Evolutionary conservation across 192 early-diverging fungal species (phyloP).

Genomic region (Irineochytrium annulatum): DNA sequence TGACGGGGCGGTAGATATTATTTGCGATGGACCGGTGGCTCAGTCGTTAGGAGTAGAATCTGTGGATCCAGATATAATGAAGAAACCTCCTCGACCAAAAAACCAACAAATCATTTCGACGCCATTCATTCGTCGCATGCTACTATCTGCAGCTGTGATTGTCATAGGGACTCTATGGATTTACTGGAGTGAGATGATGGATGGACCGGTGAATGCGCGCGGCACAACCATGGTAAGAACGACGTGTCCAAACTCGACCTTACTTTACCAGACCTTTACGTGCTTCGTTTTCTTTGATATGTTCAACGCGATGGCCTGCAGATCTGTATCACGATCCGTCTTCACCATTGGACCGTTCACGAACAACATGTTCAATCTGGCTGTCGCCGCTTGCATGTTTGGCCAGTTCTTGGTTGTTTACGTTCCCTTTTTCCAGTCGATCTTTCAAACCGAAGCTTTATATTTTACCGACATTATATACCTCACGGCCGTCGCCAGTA

Average conservation of each 20-base stretch:
- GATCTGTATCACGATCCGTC: conserved; percentile 78
- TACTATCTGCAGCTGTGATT: conserved; percentile 75
- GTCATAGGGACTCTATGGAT: conserved; percentile 81
- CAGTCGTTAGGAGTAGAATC: conserved; percentile 95
- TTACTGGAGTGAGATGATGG: conserved; percentile 73
- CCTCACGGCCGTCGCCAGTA: conserved; percentile 64
- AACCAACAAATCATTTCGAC: conserved; percentile 77
- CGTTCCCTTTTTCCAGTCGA: conserved; percentile 79
- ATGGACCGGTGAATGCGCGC: conserved; percentile 63
- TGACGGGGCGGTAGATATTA: conserved; percentile 65
- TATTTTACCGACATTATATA: conserved; percentile 67
- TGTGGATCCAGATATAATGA: conserved; percentile 88
- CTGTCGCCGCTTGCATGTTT: conserved; percentile 71
- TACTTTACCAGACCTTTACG: conserved; percentile 76
- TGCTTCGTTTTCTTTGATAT: conserved; percentile 95
- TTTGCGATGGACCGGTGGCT: conserved; percentile 97
- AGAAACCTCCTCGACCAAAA: conserved; percentile 72
- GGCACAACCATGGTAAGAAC: conserved; percentile 84
- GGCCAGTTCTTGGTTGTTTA: conserved; percentile 89
- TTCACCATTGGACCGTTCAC: conserved; percentile 76
- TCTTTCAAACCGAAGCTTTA: conserved; percentile 91
- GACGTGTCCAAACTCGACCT: conserved; percentile 51
- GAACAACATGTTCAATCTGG: conserved; percentile 87
- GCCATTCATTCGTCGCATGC: conserved; percentile 65
- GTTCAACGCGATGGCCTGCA: conserved; percentile 90